Percentiles rank a stretch among this genome's conserved stretches.
These are phyloP conservation scores for Colletotrichum tropicicola DNA, from an alignment of 2,329 filamentous ascomycete genomes.

Conservation along the genomic window DNA sequence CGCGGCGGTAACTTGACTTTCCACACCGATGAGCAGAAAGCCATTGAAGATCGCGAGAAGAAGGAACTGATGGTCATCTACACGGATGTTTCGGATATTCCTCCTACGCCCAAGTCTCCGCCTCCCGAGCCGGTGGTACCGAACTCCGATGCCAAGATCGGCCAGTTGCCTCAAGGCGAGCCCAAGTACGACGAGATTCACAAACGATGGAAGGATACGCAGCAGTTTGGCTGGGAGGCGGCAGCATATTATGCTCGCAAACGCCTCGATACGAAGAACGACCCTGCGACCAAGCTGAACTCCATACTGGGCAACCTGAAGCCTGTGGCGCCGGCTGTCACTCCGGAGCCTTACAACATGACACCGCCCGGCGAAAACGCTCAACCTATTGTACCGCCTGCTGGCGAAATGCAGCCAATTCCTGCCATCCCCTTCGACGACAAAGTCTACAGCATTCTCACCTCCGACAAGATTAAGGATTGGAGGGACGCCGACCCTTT, in stretches of 20 bases:
- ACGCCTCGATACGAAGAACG: constrained; percentile 50
- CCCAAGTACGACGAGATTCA: constrained; percentile 58
- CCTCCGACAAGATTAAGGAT: constrained; percentile 51
- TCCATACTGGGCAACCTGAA: constrained; percentile 45
- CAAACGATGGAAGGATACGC: constrained; percentile 56
- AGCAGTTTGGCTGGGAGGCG: constrained; percentile 52
- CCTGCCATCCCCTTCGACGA: constrained; percentile 46
- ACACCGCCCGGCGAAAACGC: constrained; percentile 25
- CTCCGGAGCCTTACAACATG: constrained; percentile 30
- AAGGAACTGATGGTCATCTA: constrained; percentile 71
- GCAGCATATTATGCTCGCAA: constrained; percentile 53
- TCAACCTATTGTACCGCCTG: constrained; percentile 38
- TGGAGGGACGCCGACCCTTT: constrained; percentile 53
- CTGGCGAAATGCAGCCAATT: constrained; percentile 42
- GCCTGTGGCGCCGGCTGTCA: constrained; percentile 21
- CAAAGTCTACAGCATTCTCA: constrained; percentile 52
- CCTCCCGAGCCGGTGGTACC: constrained; percentile 41
- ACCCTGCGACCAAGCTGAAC: constrained; percentile 47
- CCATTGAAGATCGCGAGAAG: constrained; percentile 65
- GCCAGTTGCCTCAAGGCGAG: constrained; percentile 48
- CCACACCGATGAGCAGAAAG: constrained; percentile 63
- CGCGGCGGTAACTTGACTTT: constrained; percentile 62
- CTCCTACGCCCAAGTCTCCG: constrained; percentile 65
- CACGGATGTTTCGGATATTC: constrained; percentile 61
- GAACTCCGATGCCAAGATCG: constrained; percentile 38